Evolutionary conservation across 441 rosid genomes (phyloP), one percentile per base, ranked within the genome.

Genomic region (Breynia disticha): DNA sequence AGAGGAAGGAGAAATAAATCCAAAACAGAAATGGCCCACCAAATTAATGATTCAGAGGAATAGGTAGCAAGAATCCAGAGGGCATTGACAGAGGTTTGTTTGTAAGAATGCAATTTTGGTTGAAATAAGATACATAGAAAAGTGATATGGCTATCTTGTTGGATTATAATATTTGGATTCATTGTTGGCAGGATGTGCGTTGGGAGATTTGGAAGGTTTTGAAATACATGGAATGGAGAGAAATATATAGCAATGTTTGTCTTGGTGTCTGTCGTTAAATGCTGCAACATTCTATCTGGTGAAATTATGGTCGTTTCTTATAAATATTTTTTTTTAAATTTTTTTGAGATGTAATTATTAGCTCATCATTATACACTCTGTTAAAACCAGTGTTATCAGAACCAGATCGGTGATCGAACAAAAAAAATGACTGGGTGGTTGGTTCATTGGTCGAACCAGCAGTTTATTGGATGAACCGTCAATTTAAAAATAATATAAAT

Each of bases 281-380:
- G 81, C 72, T 55, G 67, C 79, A 75, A 77, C 88, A 82, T 79
- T 77, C 85, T 67, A 48, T 61, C 62, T 42, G 49, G 45, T 56
- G 46, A 58, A 59, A 28, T 28, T 28, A 28, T 28, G 35, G 35
- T 28, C 35, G 35, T 28, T 9, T 28, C 35, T 28, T 28, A 4
- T 28, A 28, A 4, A 28, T 4, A 4, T 28, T 28, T 28, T 28
- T 9, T 28, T 28, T 28, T 28, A 62, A n/a, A n/a, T 9, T 28
- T 28, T 28, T 28, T 28, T 28, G 35, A 28, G 0, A 3, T 28
- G 1, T 28, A 28, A 28, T 28, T 28, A 28, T 1, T 28, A 28
- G 35, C 35, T 28, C 35, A 28, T 28, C 35, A 28, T 28, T 28
- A 28, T 28, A 4, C 3, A 28, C 35, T 28, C 32, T 24, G 32